Evolutionary conservation across 1,284 basidiomycete genomes (phyloP), one percentile per base, ranked within the genome.

Genomic region (Puccinia hordei): DNA sequence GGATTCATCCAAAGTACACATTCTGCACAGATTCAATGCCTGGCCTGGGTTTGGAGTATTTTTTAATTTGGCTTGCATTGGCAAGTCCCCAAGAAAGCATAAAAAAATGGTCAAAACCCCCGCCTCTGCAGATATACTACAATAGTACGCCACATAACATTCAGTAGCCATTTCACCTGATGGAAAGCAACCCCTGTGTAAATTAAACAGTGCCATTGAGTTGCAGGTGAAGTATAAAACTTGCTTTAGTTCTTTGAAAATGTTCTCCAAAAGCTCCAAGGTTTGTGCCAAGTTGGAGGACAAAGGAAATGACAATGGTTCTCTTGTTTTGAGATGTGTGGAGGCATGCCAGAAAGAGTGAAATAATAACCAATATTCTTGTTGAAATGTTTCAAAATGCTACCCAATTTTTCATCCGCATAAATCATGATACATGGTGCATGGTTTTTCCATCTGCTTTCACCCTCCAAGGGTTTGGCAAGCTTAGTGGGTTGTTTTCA

Each of bases 181-280:
- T n/a, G n/a, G n/a, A n/a, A n/a, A n/a, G n/a, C n/a, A n/a, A n/a
- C n/a, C n/a, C n/a, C n/a, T n/a, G n/a, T n/a, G n/a, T n/a, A n/a
- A n/a, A n/a, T n/a, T n/a, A n/a, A n/a, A n/a, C n/a, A n/a, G n/a
- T n/a, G n/a, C n/a, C n/a, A n/a, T n/a, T 61, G 19, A 61, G 19
- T 6, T 30, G 49, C 49, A 22, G 22, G 49, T 4, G 10, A 4
- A 51, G 6, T 44, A 13, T 44, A 61, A 30, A 27, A 30, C 68
- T 46, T 27, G 86, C 85, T 83, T 78, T 2, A 87, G 68, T 63
- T 86, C 84, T 0, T 83, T 75, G 0, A 83, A 84, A 65, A 88
- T 83, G 0, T 84, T 85, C 44, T 88, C 66, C n/a, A 17, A 30
- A 15, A 69, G 17, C 41, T 69, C 66, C 41, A 69, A 17, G 2